Conservation (phyloP, 164 flowering plant species). For the grape (Vitis vinifera) region DNA sequence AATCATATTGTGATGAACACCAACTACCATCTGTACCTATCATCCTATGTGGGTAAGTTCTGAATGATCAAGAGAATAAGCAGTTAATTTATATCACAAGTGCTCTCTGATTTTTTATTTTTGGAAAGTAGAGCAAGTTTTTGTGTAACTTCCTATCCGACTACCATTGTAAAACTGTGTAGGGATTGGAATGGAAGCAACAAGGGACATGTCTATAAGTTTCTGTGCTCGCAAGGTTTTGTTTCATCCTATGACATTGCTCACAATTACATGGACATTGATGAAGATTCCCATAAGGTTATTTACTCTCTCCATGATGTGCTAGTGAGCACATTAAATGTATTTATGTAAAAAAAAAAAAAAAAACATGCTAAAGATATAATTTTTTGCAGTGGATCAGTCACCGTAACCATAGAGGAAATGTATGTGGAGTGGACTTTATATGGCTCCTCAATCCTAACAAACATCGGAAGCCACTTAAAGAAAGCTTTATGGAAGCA, state of each 20-base stretch:
- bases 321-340: background rate
- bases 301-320: background rate
- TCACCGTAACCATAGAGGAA: slow-evolving; percentile 36
- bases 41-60: slow-evolving; percentile 31
- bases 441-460: slow-evolving; percentile 31
- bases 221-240: slow-evolving; percentile 30
- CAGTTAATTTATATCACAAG: background rate
- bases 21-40: slow-evolving; percentile 21
- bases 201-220: slow-evolving; percentile 29
- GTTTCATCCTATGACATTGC: slow-evolving; percentile 32
- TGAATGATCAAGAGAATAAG: background rate
- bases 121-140: no score
- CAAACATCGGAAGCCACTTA: slow-evolving; percentile 19
- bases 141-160: no score
- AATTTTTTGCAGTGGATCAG: slow-evolving; percentile 26
- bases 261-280: slow-evolving; percentile 19
- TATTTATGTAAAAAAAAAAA: no score
- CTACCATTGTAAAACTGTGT: background rate
- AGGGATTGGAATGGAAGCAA: slow-evolving; percentile 39
- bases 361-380: background rate
- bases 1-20: slow-evolving; percentile 21
- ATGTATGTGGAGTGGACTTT: slow-evolving; percentile 32
- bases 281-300: slow-evolving; percentile 25
- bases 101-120: background rate
- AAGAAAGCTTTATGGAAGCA: slow-evolving; percentile 25